A percentile compares a stretch with the other conserved stretches of the same genome.
Conservation (phyloP, 176 grass and related monocot genomes). For the Eleusine indica region DNA sequence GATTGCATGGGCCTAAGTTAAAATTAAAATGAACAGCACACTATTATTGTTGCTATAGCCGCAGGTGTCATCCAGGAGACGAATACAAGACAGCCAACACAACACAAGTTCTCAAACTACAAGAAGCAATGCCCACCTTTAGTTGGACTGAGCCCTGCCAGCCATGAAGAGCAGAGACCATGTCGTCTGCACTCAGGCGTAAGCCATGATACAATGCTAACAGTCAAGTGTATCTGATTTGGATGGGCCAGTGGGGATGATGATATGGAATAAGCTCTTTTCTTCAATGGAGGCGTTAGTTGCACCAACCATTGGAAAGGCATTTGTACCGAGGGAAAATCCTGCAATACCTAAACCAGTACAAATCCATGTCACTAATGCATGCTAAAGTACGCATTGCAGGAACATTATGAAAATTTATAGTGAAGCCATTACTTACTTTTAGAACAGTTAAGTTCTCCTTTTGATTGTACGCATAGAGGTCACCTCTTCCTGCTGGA, state of each 20-base stretch:
- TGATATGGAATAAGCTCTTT: constrained; percentile 92
- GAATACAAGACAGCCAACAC: too few species aligned
- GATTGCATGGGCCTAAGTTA: background rate
- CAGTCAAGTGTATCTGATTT: constrained; percentile 82
- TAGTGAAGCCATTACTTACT: constrained; percentile 44
- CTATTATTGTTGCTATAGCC: too few species aligned
- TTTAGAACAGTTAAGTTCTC: constrained; percentile 78
- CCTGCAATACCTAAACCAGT: constrained; percentile 73
- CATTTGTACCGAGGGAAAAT: constrained; percentile 87
- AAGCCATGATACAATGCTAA: constrained; percentile 75
- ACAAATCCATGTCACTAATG: background rate
- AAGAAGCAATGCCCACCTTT: constrained; percentile 41
- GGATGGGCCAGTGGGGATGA: constrained; percentile 82
- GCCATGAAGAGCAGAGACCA: constrained; percentile 87
- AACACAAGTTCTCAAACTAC: too few species aligned
- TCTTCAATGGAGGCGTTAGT: constrained; percentile 87
- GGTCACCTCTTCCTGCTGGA: too few species aligned
- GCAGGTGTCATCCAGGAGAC: too few species aligned
- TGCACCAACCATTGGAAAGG: constrained; percentile 96
- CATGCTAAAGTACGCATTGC: too few species aligned
- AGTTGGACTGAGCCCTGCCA: constrained; percentile 58
- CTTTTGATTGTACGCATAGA: constrained; percentile 95
- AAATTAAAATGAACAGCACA: background rate
- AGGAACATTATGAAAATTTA: too few species aligned
- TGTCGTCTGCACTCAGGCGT: constrained; percentile 70